phyloP scores from a whole-genome alignment of 1,284 basidiomycete species.

The Moniliophthora roreri region DNA sequence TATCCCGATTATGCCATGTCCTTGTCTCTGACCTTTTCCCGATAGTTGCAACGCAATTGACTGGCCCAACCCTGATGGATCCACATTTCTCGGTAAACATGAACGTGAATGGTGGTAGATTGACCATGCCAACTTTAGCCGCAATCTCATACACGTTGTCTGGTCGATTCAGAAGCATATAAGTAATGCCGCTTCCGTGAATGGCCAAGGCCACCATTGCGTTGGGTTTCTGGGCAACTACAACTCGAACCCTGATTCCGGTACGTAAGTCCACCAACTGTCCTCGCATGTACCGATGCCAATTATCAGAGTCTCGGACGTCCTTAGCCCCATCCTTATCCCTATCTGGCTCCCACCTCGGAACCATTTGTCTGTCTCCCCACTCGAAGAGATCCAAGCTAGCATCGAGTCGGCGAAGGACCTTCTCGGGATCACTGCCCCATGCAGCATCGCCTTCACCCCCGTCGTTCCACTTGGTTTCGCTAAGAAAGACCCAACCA shows the following conservation, averaged over 20 bases:
- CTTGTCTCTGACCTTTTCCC: too few species aligned
- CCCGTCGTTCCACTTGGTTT: constrained; percentile 7
- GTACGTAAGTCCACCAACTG: constrained; percentile 17
- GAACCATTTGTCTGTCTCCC: constrained; percentile 1
- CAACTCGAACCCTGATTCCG: constrained; percentile 11
- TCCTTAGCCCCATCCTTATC: too few species aligned
- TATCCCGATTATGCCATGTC: too few species aligned
- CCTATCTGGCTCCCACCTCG: not conserved
- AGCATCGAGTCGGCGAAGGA: not conserved
- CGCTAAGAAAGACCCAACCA: constrained; percentile 17
- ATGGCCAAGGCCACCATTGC: constrained; percentile 19
- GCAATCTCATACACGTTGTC: constrained; percentile 1
- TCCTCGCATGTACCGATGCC: not conserved
- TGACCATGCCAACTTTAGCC: constrained; percentile 19
- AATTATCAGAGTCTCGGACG: too few species aligned
- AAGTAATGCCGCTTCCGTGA: constrained; percentile 23
- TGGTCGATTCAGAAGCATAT: constrained; percentile 21
- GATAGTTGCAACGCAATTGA: too few species aligned
- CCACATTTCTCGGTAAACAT: not conserved
- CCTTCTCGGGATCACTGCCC: not conserved
- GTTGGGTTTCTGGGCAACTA: constrained; percentile 17
- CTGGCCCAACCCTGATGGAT: too few species aligned
- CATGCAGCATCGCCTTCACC: not conserved
- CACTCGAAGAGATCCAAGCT: constrained; percentile 3
- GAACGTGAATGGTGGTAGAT: constrained; percentile 18